These are phyloP conservation scores for Wickerhamomyces subpelliculosus DNA, from an alignment of 805 yeast genomes.

Conservation along the genomic window DNA sequence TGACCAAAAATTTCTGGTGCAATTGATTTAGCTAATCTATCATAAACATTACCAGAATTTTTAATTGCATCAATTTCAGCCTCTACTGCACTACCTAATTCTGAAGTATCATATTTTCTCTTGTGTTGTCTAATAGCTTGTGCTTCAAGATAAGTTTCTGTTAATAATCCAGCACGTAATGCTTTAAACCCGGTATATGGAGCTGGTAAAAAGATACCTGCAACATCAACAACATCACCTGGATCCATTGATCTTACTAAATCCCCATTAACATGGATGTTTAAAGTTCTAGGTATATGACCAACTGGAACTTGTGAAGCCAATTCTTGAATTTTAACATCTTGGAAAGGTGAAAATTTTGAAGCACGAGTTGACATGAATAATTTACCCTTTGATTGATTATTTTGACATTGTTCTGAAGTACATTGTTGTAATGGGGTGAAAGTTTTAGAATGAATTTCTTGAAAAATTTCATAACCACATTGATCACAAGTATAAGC, in stretches of 20 bases:
- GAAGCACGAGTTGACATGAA: slow-evolving; percentile 94
- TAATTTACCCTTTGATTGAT: slow-evolving; percentile 80
- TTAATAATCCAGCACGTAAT: slow-evolving; percentile 81
- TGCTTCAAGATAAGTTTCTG: slow-evolving; percentile 90
- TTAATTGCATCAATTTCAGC: slow-evolving; percentile 49
- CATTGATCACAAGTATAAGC: slow-evolving; percentile 98
- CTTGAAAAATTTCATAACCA: slow-evolving; percentile 95
- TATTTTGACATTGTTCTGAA: slow-evolving; percentile 68
- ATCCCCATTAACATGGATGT: slow-evolving; percentile 87
- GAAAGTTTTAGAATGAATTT: slow-evolving; percentile 76
- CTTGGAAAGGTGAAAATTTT: slow-evolving; percentile 92
- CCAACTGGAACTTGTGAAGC: slow-evolving; percentile 98
- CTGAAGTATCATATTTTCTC: slow-evolving; percentile 68
- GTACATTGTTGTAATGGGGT: slow-evolving; percentile 87
- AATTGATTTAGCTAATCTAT: slow-evolving; percentile 74
- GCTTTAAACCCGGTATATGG: slow-evolving; percentile 97
- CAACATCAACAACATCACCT: slow-evolving; percentile 89
- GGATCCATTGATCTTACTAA: slow-evolving; percentile 83
- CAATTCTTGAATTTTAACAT: slow-evolving; percentile 88
- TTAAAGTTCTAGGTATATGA: slow-evolving; percentile 86
- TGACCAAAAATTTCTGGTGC: slow-evolving; percentile 98
- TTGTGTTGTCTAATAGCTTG: slow-evolving; percentile 84
- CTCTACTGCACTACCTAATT: slow-evolving; percentile 49
- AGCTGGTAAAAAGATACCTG: slow-evolving; percentile 88
- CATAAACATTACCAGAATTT: slow-evolving; percentile 64